These are phyloP conservation scores for Discostella pseudostelligera DNA, from an alignment of 108 stramenopile genomes.

Conservation along the genomic window DNA sequence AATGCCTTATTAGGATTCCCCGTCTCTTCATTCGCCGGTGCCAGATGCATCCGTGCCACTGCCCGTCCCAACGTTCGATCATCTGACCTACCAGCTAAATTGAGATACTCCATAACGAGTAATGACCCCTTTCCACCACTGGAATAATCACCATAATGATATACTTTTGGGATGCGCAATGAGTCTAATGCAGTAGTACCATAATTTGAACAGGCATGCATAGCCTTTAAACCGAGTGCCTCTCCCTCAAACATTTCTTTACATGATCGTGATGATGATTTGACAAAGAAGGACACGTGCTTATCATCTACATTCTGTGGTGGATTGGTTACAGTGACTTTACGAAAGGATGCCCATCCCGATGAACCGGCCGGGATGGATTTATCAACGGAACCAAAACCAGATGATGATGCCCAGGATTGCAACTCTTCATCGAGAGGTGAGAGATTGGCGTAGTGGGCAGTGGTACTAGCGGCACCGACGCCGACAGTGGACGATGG, in stretches of 20 bases:
- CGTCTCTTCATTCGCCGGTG: constrained; percentile 37
- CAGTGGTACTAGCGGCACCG: too few relatives aligned
- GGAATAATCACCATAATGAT: constrained; percentile 42
- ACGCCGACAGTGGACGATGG: too few relatives aligned
- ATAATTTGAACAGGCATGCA: constrained; percentile 41
- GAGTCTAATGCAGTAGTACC: constrained; percentile 16
- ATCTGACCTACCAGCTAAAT: constrained; percentile 43
- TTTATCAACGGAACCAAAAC: constrained; percentile 37
- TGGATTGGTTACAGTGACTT: constrained; percentile 43
- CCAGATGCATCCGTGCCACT: constrained; percentile 57
- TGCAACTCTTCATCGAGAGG: constrained; percentile 41
- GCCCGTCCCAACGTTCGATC: constrained; percentile 45
- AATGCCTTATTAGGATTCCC: constrained; percentile 41
- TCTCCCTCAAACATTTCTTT: constrained; percentile 57
- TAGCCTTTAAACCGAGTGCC: constrained; percentile 53
- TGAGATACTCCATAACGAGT: constrained; percentile 56
- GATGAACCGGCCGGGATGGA: constrained; percentile 41
- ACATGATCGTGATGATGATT: constrained; percentile 29
- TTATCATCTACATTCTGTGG: constrained; percentile 8
- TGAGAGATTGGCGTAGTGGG: background rate
- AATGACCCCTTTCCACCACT: constrained; percentile 42
- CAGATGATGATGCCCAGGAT: constrained; percentile 32
- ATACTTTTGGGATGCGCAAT: constrained; percentile 51
- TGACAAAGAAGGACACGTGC: constrained; percentile 54
- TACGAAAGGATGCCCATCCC: constrained; percentile 56